Percentiles rank a stretch among this genome's conserved stretches.
Evolutionary conservation across 2,329 filamentous ascomycete genomes (phyloP).

Genomic region (Fusarium sp.): DNA sequence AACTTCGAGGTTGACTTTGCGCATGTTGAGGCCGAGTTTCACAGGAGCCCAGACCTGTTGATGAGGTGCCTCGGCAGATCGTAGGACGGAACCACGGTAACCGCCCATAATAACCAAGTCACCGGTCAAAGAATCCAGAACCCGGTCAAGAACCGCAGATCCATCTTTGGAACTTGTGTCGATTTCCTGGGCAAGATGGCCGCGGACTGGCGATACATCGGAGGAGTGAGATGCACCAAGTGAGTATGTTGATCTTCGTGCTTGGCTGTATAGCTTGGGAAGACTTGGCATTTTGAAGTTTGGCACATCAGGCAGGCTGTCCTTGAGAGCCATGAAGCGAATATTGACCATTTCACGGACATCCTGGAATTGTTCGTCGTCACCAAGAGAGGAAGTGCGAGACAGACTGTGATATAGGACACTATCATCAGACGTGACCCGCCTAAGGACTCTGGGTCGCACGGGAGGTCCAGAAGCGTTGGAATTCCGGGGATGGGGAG

Average conservation of each 20-base stretch:
- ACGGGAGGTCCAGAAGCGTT: constrained; percentile 17
- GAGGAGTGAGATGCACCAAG: constrained; percentile 47
- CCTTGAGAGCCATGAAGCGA: constrained; percentile 87
- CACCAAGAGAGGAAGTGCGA: constrained; percentile 82
- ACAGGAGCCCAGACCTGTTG: constrained; percentile 95
- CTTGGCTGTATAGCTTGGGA: constrained; percentile 60
- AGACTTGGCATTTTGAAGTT: constrained; percentile 77
- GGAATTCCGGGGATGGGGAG: constrained; percentile 4
- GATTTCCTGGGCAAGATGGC: constrained; percentile 37
- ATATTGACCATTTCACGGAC: constrained; percentile 88
- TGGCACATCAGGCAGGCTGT: constrained; percentile 83
- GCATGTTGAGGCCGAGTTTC: constrained; percentile 90
- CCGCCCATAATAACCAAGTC: constrained; percentile 91
- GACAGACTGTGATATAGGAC: constrained; percentile 81
- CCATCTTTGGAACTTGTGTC: constrained; percentile 33
- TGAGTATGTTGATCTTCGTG: constrained; percentile 48
- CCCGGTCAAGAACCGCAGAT: constrained; percentile 59
- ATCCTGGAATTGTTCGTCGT: constrained; percentile 82
- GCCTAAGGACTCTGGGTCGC: constrained; percentile 47
- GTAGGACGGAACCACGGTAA: constrained; percentile 88
- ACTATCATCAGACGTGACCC: constrained; percentile 72
- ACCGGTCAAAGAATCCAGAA: constrained; percentile 76
- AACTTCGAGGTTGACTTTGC: constrained; percentile 91
- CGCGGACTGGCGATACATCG: constrained; percentile 43
- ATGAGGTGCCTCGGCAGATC: constrained; percentile 82